Conservation (phyloP, 164 flowering plant genomes). For the Vitis vinifera region DNA sequence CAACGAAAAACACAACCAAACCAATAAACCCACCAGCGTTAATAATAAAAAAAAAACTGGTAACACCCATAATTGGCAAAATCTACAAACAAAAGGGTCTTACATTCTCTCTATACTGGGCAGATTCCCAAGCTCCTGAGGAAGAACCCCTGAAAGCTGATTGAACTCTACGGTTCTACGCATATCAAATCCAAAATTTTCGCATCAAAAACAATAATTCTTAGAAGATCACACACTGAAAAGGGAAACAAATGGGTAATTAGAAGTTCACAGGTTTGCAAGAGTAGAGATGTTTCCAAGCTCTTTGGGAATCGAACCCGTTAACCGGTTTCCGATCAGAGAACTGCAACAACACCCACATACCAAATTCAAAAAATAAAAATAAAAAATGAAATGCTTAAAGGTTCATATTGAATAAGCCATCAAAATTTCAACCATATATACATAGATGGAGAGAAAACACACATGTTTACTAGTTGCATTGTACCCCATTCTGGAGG, state of each 20-base stretch:
- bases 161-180: conserved; percentile 21
- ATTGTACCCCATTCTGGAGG: too few species aligned
- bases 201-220: too few species aligned
- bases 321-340: conserved; percentile 58
- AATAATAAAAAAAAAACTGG: background rate
- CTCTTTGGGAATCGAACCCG: conserved; percentile 67
- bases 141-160: conserved; percentile 35
- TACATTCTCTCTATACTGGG: conserved; percentile 27
- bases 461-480: too few species aligned
- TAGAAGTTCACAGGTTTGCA: conserved; percentile 28
- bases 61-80: background rate
- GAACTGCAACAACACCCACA: conserved; percentile 38
- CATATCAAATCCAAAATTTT: background rate
- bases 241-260: background rate
- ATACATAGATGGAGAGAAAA: too few species aligned
- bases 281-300: conserved; percentile 62
- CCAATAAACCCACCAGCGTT: too few species aligned
- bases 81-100: background rate
- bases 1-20: too few species aligned
- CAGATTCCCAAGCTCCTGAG: conserved; percentile 46
- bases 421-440: too few species aligned
- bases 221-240: background rate
- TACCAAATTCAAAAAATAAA: background rate
- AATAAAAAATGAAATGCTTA: too few species aligned
- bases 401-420: too few species aligned